Evolutionary conservation across 768 basidiomycete species (phyloP).

Genomic region (Rhodotorula taiwanensis): DNA sequence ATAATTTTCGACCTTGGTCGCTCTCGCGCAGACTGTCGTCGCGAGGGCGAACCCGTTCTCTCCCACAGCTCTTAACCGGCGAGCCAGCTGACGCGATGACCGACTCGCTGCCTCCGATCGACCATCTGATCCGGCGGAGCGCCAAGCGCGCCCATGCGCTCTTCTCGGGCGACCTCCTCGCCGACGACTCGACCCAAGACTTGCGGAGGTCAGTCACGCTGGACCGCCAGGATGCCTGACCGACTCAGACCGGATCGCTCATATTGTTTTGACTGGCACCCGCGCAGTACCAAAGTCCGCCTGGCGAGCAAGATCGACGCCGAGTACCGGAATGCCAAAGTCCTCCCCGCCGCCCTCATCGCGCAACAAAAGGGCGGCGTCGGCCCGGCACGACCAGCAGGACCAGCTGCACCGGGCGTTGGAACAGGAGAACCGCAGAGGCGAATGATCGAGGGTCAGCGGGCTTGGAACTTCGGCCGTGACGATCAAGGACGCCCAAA

Average conservation of each 20-base stretch:
- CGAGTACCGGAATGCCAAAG: constrained; percentile 80
- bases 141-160: constrained; percentile 36
- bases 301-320: constrained; percentile 78
- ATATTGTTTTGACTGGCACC: background rate
- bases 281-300: constrained; percentile 43
- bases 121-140: constrained; percentile 29
- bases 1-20: no score
- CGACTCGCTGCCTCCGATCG: constrained; percentile 37
- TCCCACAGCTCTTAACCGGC: no score
- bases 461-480: background rate
- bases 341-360: constrained; percentile 70
- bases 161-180: constrained; percentile 25
- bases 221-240: no score
- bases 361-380: constrained; percentile 75
- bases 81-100: constrained; percentile 13
- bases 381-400: constrained; percentile 59
- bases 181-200: constrained; percentile 19
- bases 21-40: no score
- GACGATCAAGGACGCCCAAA: no score
- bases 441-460: constrained; percentile 44
- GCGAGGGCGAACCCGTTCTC: no score
- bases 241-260: background rate
- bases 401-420: constrained; percentile 3
- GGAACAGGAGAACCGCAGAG: constrained; percentile 14
- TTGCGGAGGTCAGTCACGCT: constrained; percentile 8